Percentiles rank a stretch among this genome's conserved stretches.
These are phyloP conservation scores for Colletotrichum sp. DNA, from an alignment of 2,329 filamentous ascomycete genomes.

Conservation along the genomic window DNA sequence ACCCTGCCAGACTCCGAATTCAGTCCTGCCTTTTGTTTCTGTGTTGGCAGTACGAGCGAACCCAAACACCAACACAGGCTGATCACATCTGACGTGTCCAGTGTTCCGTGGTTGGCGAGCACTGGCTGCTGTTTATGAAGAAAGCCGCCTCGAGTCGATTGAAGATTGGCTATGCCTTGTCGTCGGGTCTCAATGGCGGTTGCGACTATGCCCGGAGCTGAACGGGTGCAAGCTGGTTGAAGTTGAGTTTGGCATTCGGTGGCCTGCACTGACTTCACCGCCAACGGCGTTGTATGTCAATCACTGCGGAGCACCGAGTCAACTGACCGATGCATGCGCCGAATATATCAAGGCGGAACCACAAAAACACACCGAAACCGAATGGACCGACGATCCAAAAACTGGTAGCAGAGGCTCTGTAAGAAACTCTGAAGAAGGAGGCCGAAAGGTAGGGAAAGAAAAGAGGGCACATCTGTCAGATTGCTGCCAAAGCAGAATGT, in stretches of 20 bases:
- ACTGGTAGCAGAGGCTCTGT: background rate
- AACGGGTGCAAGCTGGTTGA: background rate
- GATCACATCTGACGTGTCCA: conserved; percentile 18
- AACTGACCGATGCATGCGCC: background rate
- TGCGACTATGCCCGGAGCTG: background rate
- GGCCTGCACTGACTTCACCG: background rate
- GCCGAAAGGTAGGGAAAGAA: background rate
- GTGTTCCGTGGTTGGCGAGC: background rate
- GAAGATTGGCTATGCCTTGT: background rate
- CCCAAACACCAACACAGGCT: background rate
- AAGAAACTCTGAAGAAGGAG: background rate
- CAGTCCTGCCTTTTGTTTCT: background rate
- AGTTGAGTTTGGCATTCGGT: background rate
- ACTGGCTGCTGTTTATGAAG: background rate
- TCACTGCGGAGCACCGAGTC: background rate
- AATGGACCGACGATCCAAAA: background rate
- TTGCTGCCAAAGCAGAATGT: conserved; percentile 6
- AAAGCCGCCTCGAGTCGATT: background rate
- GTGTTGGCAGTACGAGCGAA: conserved; percentile 9
- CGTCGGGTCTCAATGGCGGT: background rate
- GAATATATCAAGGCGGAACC: background rate
- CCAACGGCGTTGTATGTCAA: background rate
- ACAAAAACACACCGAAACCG: background rate
- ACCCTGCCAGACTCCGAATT: background rate
- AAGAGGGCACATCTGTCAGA: background rate